Evolutionary conservation across 148 eudicot genomes (phyloP), one percentile per base, ranked within the genome.

Genomic region (Vaccinium macrocarpon): DNA sequence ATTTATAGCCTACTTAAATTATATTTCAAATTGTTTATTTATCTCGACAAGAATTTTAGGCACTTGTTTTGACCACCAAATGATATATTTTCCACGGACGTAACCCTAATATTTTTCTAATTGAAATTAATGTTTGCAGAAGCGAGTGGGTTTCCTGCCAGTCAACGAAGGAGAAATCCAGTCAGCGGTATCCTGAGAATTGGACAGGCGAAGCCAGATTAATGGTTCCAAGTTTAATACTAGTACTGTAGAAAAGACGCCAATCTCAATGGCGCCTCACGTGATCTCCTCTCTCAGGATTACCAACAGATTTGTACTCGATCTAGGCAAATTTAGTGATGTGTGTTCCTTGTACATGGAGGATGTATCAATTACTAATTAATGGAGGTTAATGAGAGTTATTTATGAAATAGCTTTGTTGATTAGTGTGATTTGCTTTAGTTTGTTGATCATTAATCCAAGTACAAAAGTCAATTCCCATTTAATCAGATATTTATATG

Each of bases 81-180:
- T 11, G 27, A 53, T 5, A 1, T 50, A 56, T 56, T 56, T 56
- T 56, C 61, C 21, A 56, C 18, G 61, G 61, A 56, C 61, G 7
- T 50, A 50, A 50, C 11, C 52, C 18, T 55, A 16, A 55, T 21
- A 11, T 29, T 23, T 1, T 62, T 74, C 8, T 6, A 8, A 48
- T 35, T 15, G 78, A 0, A 18, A 42, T 42, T 42, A 4, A 21
- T 8, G 5, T 8, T 79, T 84, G 84, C 98, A 93, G 98, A 95
- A 90, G 78, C 90, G 91, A 48, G 98, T 95, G 32, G 91, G 91
- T 13, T 95, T 94, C 82, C 7, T 89, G 91, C 92, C 96, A 1
- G 81, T 92, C 18, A 88, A 53, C 48, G 92, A 94, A 82, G 88
- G 88, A 51, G 98, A 93, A 88, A 92, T 89, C 27, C 86, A 90